A percentile compares a stretch with the other conserved stretches of the same genome.
Conservation (phyloP, 441 rosid genomes). For the Kokia cookei region DNA sequence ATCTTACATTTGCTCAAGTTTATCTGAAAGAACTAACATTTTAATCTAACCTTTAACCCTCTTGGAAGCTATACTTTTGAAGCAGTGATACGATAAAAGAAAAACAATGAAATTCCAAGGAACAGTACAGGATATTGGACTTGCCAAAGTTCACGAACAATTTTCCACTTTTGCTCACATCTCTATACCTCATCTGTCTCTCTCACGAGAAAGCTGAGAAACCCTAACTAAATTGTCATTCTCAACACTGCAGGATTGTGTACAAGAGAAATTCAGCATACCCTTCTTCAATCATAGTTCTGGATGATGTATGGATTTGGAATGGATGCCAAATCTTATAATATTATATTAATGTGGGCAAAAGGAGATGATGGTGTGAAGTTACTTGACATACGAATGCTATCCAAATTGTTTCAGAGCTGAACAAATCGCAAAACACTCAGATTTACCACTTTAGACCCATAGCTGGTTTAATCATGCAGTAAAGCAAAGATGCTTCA, state of each 20-base stretch:
- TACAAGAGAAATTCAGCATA: conserved; percentile 30
- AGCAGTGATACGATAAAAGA: not conserved
- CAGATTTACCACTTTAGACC: not conserved
- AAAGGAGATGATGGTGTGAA: not conserved
- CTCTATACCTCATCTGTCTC: not conserved
- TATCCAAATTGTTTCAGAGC: not conserved
- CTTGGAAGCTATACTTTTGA: not conserved
- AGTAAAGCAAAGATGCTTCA: not conserved
- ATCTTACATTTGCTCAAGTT: too few species aligned
- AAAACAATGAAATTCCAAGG: not conserved
- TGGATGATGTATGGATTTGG: too few species aligned
- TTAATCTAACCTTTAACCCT: too few species aligned
- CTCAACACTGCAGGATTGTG: conserved; percentile 30
- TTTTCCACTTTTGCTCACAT: not conserved
- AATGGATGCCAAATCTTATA: too few species aligned
- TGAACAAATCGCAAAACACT: not conserved
- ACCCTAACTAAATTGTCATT: conserved; percentile 31
- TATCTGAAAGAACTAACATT: too few species aligned
- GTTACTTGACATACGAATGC: not conserved
- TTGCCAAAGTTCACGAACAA: not conserved
- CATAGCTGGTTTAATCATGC: not conserved
- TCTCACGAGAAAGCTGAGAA: conserved; percentile 13
- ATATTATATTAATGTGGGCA: too few species aligned
- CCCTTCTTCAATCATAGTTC: conserved; percentile 5
- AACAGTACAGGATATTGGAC: not conserved